Evolutionary conservation across 2,329 filamentous ascomycete genomes (phyloP), one percentile per base, ranked within the genome.

Genomic region (Fusarium setosum): DNA sequence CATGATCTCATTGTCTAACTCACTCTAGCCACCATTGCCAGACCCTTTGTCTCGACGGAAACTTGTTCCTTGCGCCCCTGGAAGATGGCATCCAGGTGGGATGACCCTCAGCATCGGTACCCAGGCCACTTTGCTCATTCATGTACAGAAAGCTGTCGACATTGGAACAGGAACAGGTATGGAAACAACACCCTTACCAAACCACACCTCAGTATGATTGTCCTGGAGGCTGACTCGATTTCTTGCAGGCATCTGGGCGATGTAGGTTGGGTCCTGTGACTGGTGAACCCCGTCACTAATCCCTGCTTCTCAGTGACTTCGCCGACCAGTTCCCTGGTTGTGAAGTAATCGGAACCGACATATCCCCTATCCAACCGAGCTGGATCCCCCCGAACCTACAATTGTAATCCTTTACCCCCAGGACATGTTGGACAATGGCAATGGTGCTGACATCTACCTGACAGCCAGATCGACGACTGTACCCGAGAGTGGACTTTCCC

Each of bases 381-480:
- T 62, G 59, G 55, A 15, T 47, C 17, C 59, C 55, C 3, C 32
- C 44, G 3, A 55, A 62, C 29, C 29, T 49, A 13, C 31, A 49
- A 24, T 49, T 49, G 45, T 49, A 35, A 35, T 6, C 10, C 17
- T 31, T 12, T 4, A 17, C n/a, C 6, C n/a, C 2, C 13, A n/a
- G 7, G 7, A 13, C 26, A n/a, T n/a, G n/a, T n/a, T n/a, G n/a
- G n/a, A n/a, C n/a, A n/a, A n/a, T n/a, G n/a, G n/a, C n/a, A n/a
- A n/a, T n/a, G n/a, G n/a, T n/a, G n/a, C n/a, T n/a, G n/a, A n/a
- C n/a, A n/a, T n/a, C n/a, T n/a, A n/a, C n/a, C n/a, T n/a, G n/a
- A n/a, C n/a, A 71, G 71, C 49, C 67, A 89, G 57, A 83, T 90
- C 45, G 88, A 90, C 69, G 88, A 91, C 70, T 84, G 86, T 50